Evolutionary conservation across 23 red algal species (phyloP).

Genomic region (Gracilaria gracilis): DNA sequence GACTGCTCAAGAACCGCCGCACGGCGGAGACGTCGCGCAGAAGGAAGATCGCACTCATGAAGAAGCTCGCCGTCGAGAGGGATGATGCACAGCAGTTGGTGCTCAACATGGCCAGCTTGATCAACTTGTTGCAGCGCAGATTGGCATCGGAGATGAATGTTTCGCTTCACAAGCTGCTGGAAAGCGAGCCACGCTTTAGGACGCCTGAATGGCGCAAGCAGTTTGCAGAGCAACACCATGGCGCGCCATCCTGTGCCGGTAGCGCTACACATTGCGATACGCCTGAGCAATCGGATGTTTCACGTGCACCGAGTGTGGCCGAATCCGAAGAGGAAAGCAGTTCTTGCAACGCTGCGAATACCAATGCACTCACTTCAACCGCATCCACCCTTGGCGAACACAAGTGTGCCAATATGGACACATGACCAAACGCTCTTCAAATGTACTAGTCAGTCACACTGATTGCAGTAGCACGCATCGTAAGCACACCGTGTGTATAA

Average conservation of each 20-base stretch:
- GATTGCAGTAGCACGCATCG: too few relatives aligned
- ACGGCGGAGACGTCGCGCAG: constrained; percentile 59
- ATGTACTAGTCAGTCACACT: too few relatives aligned
- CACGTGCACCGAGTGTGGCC: constrained; percentile 8
- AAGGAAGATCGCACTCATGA: constrained; percentile 45
- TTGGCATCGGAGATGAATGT: neutral
- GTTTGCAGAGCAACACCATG: neutral
- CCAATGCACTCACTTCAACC: neutral
- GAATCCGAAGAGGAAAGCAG: constrained; percentile 14
- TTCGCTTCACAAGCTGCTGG: neutral
- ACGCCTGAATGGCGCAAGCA: neutral
- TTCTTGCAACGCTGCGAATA: neutral
- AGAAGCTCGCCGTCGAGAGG: neutral
- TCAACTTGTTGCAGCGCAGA: neutral
- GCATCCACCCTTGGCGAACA: neutral
- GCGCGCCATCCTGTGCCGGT: neutral
- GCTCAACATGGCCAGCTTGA: neutral
- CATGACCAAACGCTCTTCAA: too few relatives aligned
- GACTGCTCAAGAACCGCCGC: constrained; percentile 66
- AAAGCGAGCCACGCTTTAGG: neutral
- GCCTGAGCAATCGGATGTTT: constrained; percentile 28
- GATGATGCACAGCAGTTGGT: constrained; percentile 20
- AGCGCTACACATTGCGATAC: neutral
- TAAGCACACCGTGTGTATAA: too few relatives aligned
- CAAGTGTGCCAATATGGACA: neutral